Conservation (phyloP, 306 rosid species). For the Oxytropis ochrocephala region DNA sequence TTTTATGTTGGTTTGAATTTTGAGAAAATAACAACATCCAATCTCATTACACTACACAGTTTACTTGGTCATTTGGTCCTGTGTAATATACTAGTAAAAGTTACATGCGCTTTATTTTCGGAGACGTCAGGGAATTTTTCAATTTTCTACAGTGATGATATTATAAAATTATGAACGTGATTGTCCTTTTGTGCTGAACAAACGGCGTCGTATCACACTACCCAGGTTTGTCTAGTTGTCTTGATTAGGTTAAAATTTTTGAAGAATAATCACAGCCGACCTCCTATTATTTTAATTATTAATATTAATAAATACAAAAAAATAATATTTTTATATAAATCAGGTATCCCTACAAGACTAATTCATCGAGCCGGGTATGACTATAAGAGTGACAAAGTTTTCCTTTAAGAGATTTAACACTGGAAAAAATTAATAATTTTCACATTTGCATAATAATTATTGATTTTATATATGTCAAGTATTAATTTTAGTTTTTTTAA, state of each 20-base stretch:
- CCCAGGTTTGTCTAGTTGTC: background rate
- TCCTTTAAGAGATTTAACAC: too few species aligned
- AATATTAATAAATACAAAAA: too few species aligned
- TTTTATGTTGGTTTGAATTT: background rate
- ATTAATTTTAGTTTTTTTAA: background rate
- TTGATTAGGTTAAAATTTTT: background rate
- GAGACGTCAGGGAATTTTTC: background rate
- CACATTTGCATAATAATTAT: background rate
- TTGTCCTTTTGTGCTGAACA: background rate
- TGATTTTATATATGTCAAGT: background rate
- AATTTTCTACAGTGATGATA: background rate
- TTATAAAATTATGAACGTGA: background rate
- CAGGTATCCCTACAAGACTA: too few species aligned
- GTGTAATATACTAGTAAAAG: background rate
- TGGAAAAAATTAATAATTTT: too few species aligned
- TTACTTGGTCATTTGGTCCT: background rate
- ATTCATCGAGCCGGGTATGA: too few species aligned
- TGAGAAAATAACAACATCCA: background rate
- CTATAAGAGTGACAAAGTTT: too few species aligned
- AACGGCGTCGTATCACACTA: background rate
- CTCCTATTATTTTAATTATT: background rate
- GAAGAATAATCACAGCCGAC: background rate
- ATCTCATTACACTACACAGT: background rate
- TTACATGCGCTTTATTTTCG: conserved; percentile 20
- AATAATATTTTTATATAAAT: too few species aligned